A percentile compares a stretch with the other conserved stretches of the same genome.
phyloP scores from a whole-genome alignment of 805 yeast species.

The Candida nemodendra region DNA sequence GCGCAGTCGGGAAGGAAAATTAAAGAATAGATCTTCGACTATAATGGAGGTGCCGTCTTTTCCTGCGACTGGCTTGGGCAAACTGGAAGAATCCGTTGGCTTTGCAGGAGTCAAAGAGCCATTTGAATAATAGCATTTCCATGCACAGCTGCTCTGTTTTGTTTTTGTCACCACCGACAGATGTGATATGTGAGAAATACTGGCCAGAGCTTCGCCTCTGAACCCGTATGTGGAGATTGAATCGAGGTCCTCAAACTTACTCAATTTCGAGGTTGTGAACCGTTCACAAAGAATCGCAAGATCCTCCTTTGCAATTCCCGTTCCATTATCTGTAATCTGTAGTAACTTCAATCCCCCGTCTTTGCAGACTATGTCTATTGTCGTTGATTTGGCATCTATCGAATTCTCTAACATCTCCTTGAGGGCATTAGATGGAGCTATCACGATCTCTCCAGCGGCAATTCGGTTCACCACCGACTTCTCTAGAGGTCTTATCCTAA shows the following conservation, averaged over 20 bases:
- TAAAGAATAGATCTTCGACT: conserved; percentile 88
- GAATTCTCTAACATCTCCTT: conserved; percentile 92
- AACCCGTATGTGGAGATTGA: conserved; percentile 83
- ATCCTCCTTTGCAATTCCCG: conserved; percentile 74
- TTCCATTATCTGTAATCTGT: conserved; percentile 88
- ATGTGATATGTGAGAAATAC: conserved; percentile 87
- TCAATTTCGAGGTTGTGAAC: conserved; percentile 86
- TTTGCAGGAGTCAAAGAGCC: conserved; percentile 57
- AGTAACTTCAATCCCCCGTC: conserved; percentile 89
- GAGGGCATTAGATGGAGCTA: conserved; percentile 91
- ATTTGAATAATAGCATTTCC: conserved; percentile 62
- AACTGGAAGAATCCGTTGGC: conserved; percentile 33
- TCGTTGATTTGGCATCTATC: conserved; percentile 77
- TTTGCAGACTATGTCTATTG: conserved; percentile 75
- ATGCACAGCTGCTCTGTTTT: conserved; percentile 59
- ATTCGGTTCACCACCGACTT: conserved; percentile 78
- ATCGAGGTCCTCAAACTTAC: conserved; percentile 70
- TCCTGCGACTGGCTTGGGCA: conserved; percentile 80
- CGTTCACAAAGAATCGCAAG: conserved; percentile 80
- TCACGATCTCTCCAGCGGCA: conserved; percentile 96
- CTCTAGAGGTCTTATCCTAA: conserved; percentile 45
- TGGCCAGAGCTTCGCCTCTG: conserved; percentile 94
- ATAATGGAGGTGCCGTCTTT: conserved; percentile 78
- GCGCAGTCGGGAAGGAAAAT: conserved; percentile 73
- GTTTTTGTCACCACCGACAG: conserved; percentile 79